Evolutionary conservation across 163 green algal genomes (phyloP).

Genomic region (Chlamydomonas reinhardtii): DNA sequence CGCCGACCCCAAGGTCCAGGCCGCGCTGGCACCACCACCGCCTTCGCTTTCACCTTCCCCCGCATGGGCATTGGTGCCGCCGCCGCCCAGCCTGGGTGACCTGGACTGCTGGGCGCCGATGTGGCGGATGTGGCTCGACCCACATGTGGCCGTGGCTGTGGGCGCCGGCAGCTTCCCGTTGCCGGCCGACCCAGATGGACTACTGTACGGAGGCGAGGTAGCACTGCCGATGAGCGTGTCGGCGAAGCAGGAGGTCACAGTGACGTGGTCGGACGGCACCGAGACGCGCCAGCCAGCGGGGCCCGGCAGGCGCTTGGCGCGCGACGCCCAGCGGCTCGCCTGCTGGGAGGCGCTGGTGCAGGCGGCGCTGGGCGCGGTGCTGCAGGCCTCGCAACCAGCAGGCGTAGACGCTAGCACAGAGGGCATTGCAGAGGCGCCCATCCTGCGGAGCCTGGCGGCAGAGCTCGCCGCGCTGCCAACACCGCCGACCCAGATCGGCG

Average conservation of each 20-base stretch:
- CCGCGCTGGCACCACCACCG: not conserved
- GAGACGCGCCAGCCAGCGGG: not conserved
- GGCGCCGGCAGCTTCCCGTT: not conserved
- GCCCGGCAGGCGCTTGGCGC: not conserved
- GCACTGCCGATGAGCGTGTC: not conserved
- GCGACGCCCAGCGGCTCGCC: not conserved
- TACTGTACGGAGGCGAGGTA: too few species aligned
- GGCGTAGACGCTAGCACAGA: too few species aligned
- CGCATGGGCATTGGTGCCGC: too few species aligned
- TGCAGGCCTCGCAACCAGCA: too few species aligned
- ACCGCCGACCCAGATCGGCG: too few species aligned
- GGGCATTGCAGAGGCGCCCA: too few species aligned
- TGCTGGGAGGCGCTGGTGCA: not conserved
- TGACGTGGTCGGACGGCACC: not conserved
- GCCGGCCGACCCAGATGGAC: not conserved
- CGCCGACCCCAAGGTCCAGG: not conserved
- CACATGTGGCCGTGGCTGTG: not conserved
- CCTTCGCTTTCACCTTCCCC: too few species aligned
- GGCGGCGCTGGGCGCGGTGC: not conserved
- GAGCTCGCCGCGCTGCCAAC: too few species aligned
- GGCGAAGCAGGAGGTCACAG: not conserved
- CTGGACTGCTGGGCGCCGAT: not conserved
- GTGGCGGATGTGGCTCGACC: slow-evolving; percentile 23
- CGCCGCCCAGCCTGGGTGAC: too few species aligned
- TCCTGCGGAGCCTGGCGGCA: too few species aligned